phyloP scores from a whole-genome alignment of 306 rosid species.

The Dryas octopetala region DNA sequence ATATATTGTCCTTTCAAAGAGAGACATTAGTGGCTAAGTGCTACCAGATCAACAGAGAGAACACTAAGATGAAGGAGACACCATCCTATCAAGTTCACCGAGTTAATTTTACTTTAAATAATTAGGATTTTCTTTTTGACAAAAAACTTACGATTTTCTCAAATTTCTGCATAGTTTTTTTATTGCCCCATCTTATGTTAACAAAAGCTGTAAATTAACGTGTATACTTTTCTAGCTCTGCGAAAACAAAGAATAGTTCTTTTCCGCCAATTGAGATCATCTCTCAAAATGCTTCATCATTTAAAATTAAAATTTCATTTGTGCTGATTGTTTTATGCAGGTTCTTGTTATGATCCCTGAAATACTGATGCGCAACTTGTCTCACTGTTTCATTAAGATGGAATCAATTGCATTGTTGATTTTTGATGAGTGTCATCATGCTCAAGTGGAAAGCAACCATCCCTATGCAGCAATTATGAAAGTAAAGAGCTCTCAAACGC shows the following conservation, averaged over 20 bases:
- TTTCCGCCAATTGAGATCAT: conserved; percentile 4
- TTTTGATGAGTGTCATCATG: conserved; percentile 98
- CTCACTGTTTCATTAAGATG: conserved; percentile 80
- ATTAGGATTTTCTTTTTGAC: background rate
- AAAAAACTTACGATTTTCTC: background rate
- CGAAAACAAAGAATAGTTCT: background rate
- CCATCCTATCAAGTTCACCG: background rate
- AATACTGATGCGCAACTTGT: conserved; percentile 57
- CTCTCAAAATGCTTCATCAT: conserved; percentile 4
- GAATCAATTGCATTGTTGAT: conserved; percentile 77
- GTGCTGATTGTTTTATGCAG: conserved; percentile 44
- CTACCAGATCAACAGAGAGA: conserved; percentile 11
- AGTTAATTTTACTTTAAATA: conserved; percentile 2
- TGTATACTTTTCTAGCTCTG: background rate
- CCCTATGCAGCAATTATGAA: conserved; percentile 87
- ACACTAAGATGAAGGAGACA: background rate
- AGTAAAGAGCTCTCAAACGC: conserved; percentile 48
- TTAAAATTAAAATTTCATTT: conserved; percentile 16
- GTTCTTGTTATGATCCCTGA: conserved; percentile 94
- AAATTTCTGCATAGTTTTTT: background rate
- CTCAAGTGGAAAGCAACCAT: conserved; percentile 85
- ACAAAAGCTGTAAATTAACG: too few relatives aligned
- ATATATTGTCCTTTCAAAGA: background rate
- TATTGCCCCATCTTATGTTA: background rate
- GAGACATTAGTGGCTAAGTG: background rate